A percentile compares a stretch with the other conserved stretches of the same genome.
These are phyloP conservation scores for Ceratocystis cubensis DNA, from an alignment of 2,329 filamentous ascomycete species.

Conservation along the genomic window DNA sequence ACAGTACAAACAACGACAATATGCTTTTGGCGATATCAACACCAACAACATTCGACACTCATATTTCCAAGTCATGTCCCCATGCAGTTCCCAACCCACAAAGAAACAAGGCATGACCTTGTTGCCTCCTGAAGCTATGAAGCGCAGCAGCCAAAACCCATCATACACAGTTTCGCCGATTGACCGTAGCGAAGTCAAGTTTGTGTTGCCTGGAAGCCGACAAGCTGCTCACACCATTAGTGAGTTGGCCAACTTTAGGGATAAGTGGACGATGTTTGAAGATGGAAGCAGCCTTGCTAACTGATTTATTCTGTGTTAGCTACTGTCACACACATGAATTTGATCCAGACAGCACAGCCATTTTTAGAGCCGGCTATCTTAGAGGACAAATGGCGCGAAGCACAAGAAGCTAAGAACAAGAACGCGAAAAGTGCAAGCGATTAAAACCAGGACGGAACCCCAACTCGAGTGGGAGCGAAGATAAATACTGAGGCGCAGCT, in stretches of 20 bases:
- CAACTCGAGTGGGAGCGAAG: neutral
- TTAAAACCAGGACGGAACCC: neutral
- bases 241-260: neutral
- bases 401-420: conserved; percentile 5
- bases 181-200: conserved; percentile 15
- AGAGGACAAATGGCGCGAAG: conserved; percentile 22
- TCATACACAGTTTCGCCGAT: neutral
- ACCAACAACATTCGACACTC: neutral
- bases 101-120: neutral
- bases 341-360: conserved; percentile 25
- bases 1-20: neutral
- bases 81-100: neutral
- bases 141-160: neutral
- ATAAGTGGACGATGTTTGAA: neutral
- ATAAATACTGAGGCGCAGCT: no score
- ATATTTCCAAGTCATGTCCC: neutral
- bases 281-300: neutral
- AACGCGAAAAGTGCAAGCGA: neutral
- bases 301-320: neutral
- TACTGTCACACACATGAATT: neutral
- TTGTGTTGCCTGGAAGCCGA: conserved; percentile 18
- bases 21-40: neutral
- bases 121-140: neutral
- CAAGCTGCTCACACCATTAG: neutral
- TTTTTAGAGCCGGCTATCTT: conserved; percentile 28